Evolutionary conservation across 192 early-diverging fungal species (phyloP), one percentile per base, ranked within the genome.

Genomic region (Coemansia sp.): DNA sequence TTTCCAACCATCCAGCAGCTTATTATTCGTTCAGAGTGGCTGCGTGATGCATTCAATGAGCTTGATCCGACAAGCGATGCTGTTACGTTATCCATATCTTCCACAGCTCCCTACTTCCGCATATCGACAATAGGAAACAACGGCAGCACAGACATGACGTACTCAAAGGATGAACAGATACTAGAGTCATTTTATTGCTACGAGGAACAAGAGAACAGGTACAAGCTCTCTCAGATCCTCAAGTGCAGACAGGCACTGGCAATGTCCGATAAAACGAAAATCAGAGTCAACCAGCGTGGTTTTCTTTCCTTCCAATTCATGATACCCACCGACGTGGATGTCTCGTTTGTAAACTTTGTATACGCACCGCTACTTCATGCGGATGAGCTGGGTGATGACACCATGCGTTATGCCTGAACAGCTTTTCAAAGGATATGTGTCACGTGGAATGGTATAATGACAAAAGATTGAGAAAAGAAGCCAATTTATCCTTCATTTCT

Each of bases 261-360:
- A 21, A 53, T 83, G 49, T 86, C 84, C 2, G 80, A 84, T 39
- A 84, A 83, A 66, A 86, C 78, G 7, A 82, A 74, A 23, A 79
- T 87, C 34, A 42, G 81, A 8, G 70, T 86, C 45, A 86, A 86
- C 43, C 72, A 78, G 62, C 65, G 66, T 9, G 86, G 86, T 3
- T 84, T 86, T 46, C 60, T 87, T 28, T 82, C 73, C 37, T 70
- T 87, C 66, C 84, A 87, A 70, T 83, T 83, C 62, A 83, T 83
- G 81, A 67, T 83, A 23, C 76, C 75, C 33, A 77, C 81, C 2
- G 69, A 72, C n/a, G 69, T 70, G 6, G 73, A 81, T 25, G 68
- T 75, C 2, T 81, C 78, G 40, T 81, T 81, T 72, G 78, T 75
- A n/a, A 75, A 68, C 45, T 81, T 75, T 60, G 61, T 81, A 0